Evolutionary conservation across 2,329 filamentous ascomycete species (phyloP).

Genomic region (Monosporascus sp.): DNA sequence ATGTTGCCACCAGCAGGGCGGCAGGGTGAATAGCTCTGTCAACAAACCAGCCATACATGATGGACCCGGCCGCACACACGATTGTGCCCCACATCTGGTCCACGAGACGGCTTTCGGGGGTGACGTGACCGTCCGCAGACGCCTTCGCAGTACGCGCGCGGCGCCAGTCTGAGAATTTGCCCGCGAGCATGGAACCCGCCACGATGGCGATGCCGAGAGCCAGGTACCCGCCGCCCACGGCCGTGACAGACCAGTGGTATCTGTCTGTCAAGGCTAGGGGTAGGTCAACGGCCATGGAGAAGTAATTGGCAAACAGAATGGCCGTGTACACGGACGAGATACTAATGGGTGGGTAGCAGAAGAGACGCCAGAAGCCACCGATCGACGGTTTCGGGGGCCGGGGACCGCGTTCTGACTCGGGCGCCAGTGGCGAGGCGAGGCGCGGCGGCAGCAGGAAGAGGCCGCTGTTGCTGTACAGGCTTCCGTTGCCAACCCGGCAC

Average conservation of each 20-base stretch:
- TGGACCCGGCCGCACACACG: conserved; percentile 29
- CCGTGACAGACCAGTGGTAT: conserved; percentile 30
- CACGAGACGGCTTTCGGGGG: conserved; percentile 29
- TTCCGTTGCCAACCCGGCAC: conserved; percentile 37
- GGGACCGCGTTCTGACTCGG: conserved; percentile 15
- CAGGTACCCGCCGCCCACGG: conserved; percentile 31
- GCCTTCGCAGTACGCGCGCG: no score
- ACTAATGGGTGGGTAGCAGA: conserved; percentile 27
- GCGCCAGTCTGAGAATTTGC: conserved; percentile 33
- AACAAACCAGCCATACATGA: conserved; percentile 38
- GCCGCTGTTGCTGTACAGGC: conserved; percentile 12
- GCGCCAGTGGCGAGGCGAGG: conserved; percentile 16
- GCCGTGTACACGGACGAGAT: conserved; percentile 29
- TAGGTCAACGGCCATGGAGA: conserved; percentile 25
- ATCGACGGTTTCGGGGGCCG: conserved; percentile 25
- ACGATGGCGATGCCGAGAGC: conserved; percentile 27
- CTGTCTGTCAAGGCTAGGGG: conserved; percentile 23
- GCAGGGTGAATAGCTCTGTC: conserved; percentile 22
- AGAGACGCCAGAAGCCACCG: conserved; percentile 21
- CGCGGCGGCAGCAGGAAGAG: neutral
- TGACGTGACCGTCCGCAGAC: no score
- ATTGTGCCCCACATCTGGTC: conserved; percentile 36
- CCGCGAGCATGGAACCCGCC: conserved; percentile 24
- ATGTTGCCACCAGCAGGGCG: conserved; percentile 13
- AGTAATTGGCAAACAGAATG: conserved; percentile 28